Evolutionary conservation across 176 grass and related monocot genomes (phyloP).

Genomic region (Bonia amplexicaulis): DNA sequence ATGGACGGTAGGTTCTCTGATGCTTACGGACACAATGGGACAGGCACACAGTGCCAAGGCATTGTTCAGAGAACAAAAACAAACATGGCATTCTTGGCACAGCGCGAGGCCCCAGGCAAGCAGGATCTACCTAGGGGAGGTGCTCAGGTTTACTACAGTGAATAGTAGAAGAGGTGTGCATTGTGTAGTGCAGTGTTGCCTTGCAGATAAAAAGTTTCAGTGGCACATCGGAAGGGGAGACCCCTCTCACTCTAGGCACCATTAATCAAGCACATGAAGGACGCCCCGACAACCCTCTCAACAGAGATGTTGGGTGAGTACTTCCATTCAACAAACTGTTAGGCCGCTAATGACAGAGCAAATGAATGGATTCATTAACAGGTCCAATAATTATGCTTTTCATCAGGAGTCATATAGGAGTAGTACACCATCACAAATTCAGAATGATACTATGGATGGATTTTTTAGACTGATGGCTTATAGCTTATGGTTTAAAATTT

Average conservation of each 20-base stretch:
- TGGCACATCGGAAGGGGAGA: background rate
- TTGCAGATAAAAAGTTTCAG: background rate
- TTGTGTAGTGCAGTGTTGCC: background rate
- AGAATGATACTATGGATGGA: background rate
- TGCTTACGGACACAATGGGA: background rate
- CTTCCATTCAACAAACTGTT: conserved; percentile 32
- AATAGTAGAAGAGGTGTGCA: background rate
- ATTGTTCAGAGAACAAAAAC: conserved; percentile 1
- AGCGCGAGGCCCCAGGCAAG: background rate
- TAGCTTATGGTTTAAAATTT: too few species aligned
- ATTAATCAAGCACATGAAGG: background rate
- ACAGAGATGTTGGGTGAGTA: background rate
- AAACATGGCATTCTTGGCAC: background rate
- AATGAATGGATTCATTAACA: background rate
- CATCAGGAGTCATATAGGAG: background rate
- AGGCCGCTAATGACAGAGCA: conserved; percentile 19
- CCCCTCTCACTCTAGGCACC: background rate
- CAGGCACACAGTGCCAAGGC: conserved; percentile 15
- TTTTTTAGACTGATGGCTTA: too few species aligned
- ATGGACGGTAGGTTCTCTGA: background rate
- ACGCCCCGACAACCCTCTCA: conserved; percentile 4
- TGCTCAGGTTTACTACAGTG: background rate
- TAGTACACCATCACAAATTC: background rate
- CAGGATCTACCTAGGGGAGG: conserved; percentile 22
- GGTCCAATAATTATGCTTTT: background rate